Evolutionary conservation across 1,284 basidiomycete genomes (phyloP).

Genomic region (Cryptococcus sp.): DNA sequence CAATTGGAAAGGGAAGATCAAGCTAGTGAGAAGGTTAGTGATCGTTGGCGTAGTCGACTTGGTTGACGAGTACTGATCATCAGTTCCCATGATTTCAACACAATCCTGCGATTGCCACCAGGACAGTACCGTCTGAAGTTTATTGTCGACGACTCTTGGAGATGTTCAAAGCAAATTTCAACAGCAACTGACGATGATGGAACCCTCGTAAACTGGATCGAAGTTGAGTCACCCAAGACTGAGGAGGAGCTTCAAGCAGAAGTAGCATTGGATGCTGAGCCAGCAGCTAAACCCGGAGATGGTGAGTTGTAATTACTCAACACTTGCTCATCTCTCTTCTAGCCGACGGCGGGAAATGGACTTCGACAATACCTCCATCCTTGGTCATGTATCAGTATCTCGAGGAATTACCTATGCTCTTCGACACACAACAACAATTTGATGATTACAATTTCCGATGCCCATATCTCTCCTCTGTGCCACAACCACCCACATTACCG

Average conservation of each 20-base stretch:
- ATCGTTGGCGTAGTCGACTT: background rate
- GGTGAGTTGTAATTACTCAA: conserved; percentile 19
- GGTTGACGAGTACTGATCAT: background rate
- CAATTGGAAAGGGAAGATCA: conserved; percentile 55
- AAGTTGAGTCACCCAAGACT: conserved; percentile 47
- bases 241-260: conserved; percentile 44
- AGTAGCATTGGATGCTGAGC: conserved; percentile 41
- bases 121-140: conserved; percentile 96
- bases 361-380: conserved; percentile 65
- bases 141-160: conserved; percentile 88
- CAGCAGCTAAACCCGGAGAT: conserved; percentile 30
- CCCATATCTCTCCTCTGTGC: conserved; percentile 54
- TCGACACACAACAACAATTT: conserved; percentile 43
- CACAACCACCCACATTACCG: conserved; percentile 79
- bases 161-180: conserved; percentile 67
- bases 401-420: conserved; percentile 67
- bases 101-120: conserved; percentile 61
- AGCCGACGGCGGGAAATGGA: conserved; percentile 58
- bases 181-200: conserved; percentile 94
- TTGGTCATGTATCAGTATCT: conserved; percentile 73
- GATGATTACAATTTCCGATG: conserved; percentile 42
- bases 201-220: conserved; percentile 89
- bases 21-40: conserved; percentile 49
- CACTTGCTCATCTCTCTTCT: background rate
- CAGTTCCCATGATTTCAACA: conserved; percentile 50